Evolutionary conservation across 2,329 filamentous ascomycete genomes (phyloP), one percentile per base, ranked within the genome.

Genomic region (Coniosporium tulheliwenetii): DNA sequence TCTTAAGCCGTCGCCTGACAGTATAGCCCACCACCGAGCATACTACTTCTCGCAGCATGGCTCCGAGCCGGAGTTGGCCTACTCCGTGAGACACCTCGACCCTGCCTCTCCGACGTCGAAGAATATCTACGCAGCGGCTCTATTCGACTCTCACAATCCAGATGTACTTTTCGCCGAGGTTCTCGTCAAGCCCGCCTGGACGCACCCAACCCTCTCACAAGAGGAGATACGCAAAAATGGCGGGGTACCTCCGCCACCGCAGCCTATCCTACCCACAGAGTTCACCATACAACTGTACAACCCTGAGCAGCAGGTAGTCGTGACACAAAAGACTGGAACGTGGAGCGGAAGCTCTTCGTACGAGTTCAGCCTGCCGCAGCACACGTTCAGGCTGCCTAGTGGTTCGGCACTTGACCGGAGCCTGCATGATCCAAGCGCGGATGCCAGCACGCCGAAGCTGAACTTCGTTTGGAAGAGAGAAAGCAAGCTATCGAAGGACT

Each of bases 221-320:
- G 85, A 91, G 41, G 82, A 93, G 55, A 73, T 87, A 42, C 77
- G 85, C 45, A 71, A 61, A 44, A 73, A 81, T 53, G 79, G 77
- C 45, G 81, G 79, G 12, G 63, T 76, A 1, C 65, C 72, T 2
- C 78, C 73, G 15, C 73, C 72, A 12, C 79, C 81, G 1, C 72
- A 81, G 44, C 81, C 87, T 8, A 69, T 84, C 30, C 73, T 85
- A 26, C 87, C 89, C 0, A 78, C 79, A 42, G 69, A 75, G 40
- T 94, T 96, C 58, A 70, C 72, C n/a, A 71, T 96, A 33, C 81
- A 89, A 51, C 77, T 98, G 2, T 96, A 95, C 68, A 91, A 94
- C 56, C 91, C 91, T 0, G 89, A 96, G 57, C 85, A 91, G 59
- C 73, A 81, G 50, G 67, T 96, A 14, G 52, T 68, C 1, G 73